Conservation (phyloP, 176 grass and related monocot genomes). For the Microstegium vimineum region DNA sequence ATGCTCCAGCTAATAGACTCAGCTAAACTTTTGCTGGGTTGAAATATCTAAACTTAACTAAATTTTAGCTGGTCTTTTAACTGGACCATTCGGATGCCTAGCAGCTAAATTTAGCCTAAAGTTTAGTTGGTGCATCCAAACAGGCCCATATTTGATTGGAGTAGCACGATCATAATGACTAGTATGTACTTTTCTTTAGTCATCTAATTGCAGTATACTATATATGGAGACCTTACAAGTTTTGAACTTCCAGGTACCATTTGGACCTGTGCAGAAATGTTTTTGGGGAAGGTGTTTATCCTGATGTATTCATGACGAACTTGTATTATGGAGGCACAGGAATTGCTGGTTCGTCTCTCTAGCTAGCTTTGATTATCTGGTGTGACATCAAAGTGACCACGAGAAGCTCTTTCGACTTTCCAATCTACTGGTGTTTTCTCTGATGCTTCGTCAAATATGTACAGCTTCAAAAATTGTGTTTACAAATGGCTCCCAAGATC, state of each 20-base stretch:
- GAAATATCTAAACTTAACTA: no score
- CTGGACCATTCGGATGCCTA: no score
- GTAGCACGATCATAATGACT: background rate
- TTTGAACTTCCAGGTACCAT: conserved; percentile 62
- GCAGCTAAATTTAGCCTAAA: no score
- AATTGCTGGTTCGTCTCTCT: conserved; percentile 59
- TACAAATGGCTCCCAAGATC: conserved; percentile 94
- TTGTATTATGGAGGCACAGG: conserved; percentile 84
- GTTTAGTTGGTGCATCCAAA: no score
- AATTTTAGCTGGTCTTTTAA: no score
- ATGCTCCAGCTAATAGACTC: no score
- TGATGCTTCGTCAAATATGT: conserved; percentile 6
- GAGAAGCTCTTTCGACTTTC: background rate
- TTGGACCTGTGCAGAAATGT: conserved; percentile 91
- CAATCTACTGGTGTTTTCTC: background rate
- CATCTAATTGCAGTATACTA: background rate
- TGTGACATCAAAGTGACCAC: background rate
- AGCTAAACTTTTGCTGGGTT: no score
- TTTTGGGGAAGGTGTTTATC: conserved; percentile 88
- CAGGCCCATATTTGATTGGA: background rate
- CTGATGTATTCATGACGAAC: conserved; percentile 86
- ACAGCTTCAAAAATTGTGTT: conserved; percentile 84
- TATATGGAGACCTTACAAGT: background rate
- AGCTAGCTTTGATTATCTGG: background rate
- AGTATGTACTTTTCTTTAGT: background rate